These are phyloP conservation scores for Aureobasidium leucospermi DNA, from an alignment of 2,329 filamentous ascomycete genomes.

Conservation along the genomic window DNA sequence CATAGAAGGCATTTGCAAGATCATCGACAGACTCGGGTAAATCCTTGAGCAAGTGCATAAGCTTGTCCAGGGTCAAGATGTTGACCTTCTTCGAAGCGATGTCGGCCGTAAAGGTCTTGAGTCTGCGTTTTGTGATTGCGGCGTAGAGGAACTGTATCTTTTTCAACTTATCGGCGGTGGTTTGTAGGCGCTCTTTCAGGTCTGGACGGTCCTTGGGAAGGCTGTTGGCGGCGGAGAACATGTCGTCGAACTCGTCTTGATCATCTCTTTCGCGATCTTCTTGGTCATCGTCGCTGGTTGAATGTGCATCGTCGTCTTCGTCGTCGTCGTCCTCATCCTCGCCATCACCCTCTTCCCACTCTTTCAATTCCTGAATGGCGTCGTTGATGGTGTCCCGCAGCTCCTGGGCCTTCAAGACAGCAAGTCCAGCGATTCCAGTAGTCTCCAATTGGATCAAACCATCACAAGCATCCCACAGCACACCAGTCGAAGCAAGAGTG, in stretches of 20 bases:
- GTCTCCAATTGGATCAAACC: slow-evolving; percentile 56
- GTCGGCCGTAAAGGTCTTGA: slow-evolving; percentile 47
- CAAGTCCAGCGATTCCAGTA: slow-evolving; percentile 61
- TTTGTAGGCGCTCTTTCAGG: slow-evolving; percentile 59
- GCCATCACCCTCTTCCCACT: slow-evolving; percentile 59
- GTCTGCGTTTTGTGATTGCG: slow-evolving; percentile 60
- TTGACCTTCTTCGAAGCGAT: slow-evolving; percentile 29
- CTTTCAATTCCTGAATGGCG: slow-evolving; percentile 76
- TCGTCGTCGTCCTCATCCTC: slow-evolving; percentile 34
- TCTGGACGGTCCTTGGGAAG: slow-evolving; percentile 60
- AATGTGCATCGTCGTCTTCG: slow-evolving; percentile 32
- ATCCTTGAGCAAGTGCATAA: slow-evolving; percentile 48
- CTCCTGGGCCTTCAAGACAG: slow-evolving; percentile 64
- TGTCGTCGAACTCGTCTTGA: slow-evolving; percentile 56
- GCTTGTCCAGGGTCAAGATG: slow-evolving; percentile 44
- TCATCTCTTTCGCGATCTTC: slow-evolving; percentile 31
- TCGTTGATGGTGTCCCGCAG: slow-evolving; percentile 71
- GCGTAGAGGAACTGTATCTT: slow-evolving; percentile 62
- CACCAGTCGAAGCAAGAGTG: slow-evolving; percentile 59
- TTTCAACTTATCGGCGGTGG: slow-evolving; percentile 56
- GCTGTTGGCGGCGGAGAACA: slow-evolving; percentile 55
- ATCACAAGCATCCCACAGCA: slow-evolving; percentile 81
- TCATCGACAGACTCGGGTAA: slow-evolving; percentile 65
- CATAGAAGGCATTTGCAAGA: slow-evolving; percentile 65
- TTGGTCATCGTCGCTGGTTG: slow-evolving; percentile 33